These are phyloP conservation scores for Oldenlandia corymbosa DNA, from an alignment of 257 asterid genomes.

Conservation along the genomic window DNA sequence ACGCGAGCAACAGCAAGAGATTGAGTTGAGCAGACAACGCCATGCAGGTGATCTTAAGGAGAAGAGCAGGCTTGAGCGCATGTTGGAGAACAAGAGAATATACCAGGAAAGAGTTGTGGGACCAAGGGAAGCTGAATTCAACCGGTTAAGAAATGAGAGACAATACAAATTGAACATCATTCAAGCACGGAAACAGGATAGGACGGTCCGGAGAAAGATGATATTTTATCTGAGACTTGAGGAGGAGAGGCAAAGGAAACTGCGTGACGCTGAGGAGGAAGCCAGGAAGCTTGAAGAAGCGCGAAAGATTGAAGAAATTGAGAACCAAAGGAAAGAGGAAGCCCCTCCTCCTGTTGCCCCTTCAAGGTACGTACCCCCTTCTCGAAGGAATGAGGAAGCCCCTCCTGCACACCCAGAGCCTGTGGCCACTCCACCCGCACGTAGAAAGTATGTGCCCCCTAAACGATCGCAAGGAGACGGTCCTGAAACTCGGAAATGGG, in stretches of 20 bases:
- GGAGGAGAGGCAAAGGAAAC: conserved; percentile 19
- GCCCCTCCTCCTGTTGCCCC: too few species aligned
- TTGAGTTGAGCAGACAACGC: conserved; percentile 24
- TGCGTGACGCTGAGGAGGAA: conserved; percentile 25
- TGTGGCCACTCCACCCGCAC: too few species aligned
- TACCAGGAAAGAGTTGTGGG: conserved; percentile 16
- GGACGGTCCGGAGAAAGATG: conserved; percentile 22
- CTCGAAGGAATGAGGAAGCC: too few species aligned
- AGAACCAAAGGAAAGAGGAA: conserved; percentile 30
- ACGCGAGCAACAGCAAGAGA: conserved; percentile 29
- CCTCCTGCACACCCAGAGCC: too few species aligned
- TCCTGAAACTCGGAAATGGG: too few species aligned
- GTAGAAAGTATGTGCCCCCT: too few species aligned
- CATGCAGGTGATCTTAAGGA: conserved; percentile 29
- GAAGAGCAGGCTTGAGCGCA: conserved; percentile 25
- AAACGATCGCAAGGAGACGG: too few species aligned
- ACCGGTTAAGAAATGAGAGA: conserved; percentile 19
- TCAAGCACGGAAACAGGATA: conserved; percentile 23
- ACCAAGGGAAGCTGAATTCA: conserved; percentile 17
- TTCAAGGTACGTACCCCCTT: too few species aligned
- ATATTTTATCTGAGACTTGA: conserved; percentile 21
- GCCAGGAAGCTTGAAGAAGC: conserved; percentile 5
- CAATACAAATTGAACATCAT: conserved; percentile 19
- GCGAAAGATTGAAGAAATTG: conserved; percentile 24
- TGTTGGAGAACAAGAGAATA: conserved; percentile 18